Conservation (phyloP, 805 yeast genomes). For the Barnettozyma sp. region DNA sequence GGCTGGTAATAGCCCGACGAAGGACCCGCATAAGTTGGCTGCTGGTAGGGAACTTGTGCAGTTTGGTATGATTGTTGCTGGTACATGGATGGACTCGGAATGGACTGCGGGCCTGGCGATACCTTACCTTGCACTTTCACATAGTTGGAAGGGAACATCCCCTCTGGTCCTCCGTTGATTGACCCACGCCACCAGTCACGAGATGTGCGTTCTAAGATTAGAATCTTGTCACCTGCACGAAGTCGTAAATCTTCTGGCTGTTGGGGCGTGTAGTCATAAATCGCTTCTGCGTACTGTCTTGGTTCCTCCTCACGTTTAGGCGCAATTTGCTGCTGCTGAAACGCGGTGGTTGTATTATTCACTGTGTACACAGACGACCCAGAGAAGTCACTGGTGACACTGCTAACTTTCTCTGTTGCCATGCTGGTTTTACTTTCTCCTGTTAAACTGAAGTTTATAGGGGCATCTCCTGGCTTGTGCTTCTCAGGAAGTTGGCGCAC, state of each 20-base stretch:
- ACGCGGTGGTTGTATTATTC: too few species aligned
- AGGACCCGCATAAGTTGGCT: constrained; percentile 24
- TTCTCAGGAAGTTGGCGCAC: constrained; percentile 47
- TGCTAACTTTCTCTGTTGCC: too few species aligned
- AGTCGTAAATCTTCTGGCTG: constrained; percentile 70
- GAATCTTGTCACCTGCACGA: constrained; percentile 58
- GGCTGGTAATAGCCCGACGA: constrained; percentile 26
- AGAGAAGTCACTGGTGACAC: too few species aligned
- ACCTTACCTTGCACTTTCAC: constrained; percentile 39
- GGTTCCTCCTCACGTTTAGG: constrained; percentile 21
- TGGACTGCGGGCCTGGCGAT: constrained; percentile 9
- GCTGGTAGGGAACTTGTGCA: constrained; percentile 40
- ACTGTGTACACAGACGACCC: too few species aligned
- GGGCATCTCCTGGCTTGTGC: constrained; percentile 44
- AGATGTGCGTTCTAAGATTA: constrained; percentile 65
- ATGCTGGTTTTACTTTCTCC: too few species aligned
- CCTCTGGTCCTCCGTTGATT: constrained; percentile 48
- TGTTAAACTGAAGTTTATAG: constrained; percentile 44
- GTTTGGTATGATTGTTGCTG: constrained; percentile 32
- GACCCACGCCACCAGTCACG: constrained; percentile 91
- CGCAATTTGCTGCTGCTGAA: background rate
- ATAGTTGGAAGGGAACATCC: constrained; percentile 88
- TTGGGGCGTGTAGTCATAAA: constrained; percentile 69
- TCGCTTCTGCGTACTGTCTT: constrained; percentile 49
- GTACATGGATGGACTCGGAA: constrained; percentile 12